A percentile compares a stretch with the other conserved stretches of the same genome.
Evolutionary conservation across 495 filamentous ascomycete genomes (phyloP).

Genomic region (Daldinia grandis): DNA sequence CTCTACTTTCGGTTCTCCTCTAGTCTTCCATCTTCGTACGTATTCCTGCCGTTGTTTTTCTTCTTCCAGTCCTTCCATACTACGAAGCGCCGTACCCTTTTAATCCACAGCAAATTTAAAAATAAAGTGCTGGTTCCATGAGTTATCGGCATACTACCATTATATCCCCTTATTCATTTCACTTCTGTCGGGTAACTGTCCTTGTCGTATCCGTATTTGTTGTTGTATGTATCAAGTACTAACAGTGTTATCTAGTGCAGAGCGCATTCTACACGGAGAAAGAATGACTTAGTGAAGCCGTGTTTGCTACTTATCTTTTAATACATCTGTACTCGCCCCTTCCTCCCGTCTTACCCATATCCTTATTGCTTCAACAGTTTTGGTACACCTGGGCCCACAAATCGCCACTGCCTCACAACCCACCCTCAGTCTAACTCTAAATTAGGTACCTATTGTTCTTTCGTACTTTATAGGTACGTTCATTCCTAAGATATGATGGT

Average conservation of each 20-base stretch:
- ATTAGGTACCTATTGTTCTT: background rate
- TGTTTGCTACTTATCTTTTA: no score
- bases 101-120: no score
- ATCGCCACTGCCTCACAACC: background rate
- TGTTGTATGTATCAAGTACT: no score
- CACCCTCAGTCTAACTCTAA: background rate
- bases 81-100: background rate
- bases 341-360: background rate
- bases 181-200: no score
- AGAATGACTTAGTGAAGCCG: no score
- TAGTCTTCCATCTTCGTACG: background rate
- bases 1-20: background rate
- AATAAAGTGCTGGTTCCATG: no score
- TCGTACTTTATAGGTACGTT: background rate
- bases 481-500: background rate
- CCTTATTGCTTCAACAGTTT: background rate
- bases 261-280: no score
- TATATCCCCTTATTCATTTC: no score
- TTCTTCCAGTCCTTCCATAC: background rate
- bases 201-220: no score
- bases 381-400: background rate
- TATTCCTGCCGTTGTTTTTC: background rate
- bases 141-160: no score
- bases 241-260: no score
- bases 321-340: background rate